phyloP scores from a whole-genome alignment of 2,329 filamentous ascomycete genomes.

The Neospermospora avenae region DNA sequence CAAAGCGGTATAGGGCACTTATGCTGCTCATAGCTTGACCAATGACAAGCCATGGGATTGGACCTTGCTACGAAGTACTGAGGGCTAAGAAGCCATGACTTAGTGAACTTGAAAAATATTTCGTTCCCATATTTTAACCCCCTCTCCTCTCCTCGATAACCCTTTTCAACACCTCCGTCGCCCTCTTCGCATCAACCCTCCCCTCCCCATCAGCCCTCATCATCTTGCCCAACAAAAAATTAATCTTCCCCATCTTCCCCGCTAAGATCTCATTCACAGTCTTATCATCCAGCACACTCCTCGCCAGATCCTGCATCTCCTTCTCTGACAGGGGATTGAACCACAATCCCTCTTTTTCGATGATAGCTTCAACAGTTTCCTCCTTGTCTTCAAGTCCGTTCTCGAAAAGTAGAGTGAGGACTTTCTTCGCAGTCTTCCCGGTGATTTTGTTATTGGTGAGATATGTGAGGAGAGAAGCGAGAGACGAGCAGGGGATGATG shows the following conservation, averaged over 20 bases:
- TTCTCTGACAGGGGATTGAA: constrained; percentile 51
- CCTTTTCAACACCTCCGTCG: constrained; percentile 50
- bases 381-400: constrained; percentile 37
- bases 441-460: constrained; percentile 45
- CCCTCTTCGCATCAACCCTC: constrained; percentile 58
- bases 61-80: no score
- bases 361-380: constrained; percentile 47
- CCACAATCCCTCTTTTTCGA: constrained; percentile 53
- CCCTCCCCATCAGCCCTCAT: constrained; percentile 58
- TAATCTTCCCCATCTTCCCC: constrained; percentile 61
- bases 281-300: constrained; percentile 51
- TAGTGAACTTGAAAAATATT: no score
- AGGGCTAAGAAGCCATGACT: no score
- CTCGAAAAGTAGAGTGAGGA: constrained; percentile 52
- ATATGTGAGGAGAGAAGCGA: constrained; percentile 44
- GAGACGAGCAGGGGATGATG: constrained; percentile 25
- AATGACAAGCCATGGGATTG: no score
- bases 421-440: constrained; percentile 55
- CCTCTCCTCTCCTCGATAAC: constrained; percentile 37
- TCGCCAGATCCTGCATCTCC: constrained; percentile 54
- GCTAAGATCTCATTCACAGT: constrained; percentile 59
- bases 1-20: no score
- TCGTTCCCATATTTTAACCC: background rate
- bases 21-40: no score
- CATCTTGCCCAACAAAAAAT: constrained; percentile 68